Base-by-base conservation (phyloP, 2,329 filamentous ascomycete species). In the Cladophialophora carrionii region DNA sequence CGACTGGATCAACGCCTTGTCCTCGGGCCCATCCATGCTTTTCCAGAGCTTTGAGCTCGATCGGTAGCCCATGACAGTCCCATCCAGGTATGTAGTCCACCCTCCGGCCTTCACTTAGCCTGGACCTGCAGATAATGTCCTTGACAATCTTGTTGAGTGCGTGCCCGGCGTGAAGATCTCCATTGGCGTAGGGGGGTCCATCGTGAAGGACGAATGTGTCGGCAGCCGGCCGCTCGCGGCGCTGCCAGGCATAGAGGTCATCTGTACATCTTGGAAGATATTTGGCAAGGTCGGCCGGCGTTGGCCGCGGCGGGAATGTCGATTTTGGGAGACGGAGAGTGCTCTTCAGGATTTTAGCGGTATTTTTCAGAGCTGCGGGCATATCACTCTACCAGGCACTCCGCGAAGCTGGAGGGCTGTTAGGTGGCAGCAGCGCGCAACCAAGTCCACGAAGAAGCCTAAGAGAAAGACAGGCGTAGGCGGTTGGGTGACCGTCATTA, bases 61-160 rank as follows among this genome's bases (percentile, higher is more conserved):
- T 99, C 0, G 95, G 95, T 56, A 99, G 84, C 0, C 95, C 95
- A 81, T 99, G 95, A 71, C 95, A 99, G 76, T 99, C 96, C 95
- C 95, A 99, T 53, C 95, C 94, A 1, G 95, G 95, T 17, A 92
- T 83, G 74, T 96, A 99, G 46, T 87, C 83, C 37, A 98, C 88
- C 68, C 86, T 84, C 71, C 85, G 88, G 20, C 91, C 95, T 74
- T 89, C 85, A 66, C 90, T 87, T 66, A 98, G 81, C 79, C 96
- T 88, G 67, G 89, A 87, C 48, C 95, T 87, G 71, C 92, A 84
- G 67, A 96, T 91, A 73, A 98, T 90, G 78, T 99, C 95, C 81
- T 99, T 99, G 65, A 96, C 83, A 71, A 98, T 89, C 80, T 99
- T 99, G 79, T 99, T 99, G 74, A 99, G 81, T 41, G 95, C 92